phyloP scores from a whole-genome alignment of 208 protist species.

The Acanthamoeba royreba region DNA sequence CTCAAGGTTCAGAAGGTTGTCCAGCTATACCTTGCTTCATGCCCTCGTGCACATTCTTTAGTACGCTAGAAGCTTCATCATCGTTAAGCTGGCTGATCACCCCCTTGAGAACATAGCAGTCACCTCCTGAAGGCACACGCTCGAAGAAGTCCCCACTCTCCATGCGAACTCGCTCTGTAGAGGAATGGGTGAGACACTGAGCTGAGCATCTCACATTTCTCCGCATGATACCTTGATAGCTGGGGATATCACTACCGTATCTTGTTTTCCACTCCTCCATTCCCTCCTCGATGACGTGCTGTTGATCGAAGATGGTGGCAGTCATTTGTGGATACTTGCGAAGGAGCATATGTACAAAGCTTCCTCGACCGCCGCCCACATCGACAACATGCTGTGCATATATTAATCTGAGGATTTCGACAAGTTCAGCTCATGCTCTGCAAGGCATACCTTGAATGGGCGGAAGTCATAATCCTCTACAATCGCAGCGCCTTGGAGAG shows the following conservation, averaged over 20 bases:
- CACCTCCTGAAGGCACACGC: neutral
- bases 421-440: neutral
- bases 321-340: neutral
- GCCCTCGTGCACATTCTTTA: neutral
- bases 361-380: neutral
- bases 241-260: neutral
- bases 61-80: neutral
- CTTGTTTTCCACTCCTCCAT: neutral
- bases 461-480: conserved; percentile 18
- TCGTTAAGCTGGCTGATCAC: neutral
- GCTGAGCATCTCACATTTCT: neutral
- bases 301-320: neutral
- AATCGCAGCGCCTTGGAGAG: neutral
- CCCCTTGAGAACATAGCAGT: conserved; percentile 22
- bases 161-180: neutral
- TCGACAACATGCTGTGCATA: neutral
- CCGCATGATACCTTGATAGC: neutral
- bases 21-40: neutral
- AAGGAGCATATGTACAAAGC: neutral
- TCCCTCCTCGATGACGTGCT: conserved; percentile 34
- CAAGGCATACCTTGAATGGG: neutral
- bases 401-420: neutral
- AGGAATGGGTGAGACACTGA: neutral
- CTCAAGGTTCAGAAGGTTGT: neutral
- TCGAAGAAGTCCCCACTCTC: neutral